Evolutionary conservation across 352 stramenopile genomes (phyloP).

Genomic region (Globisporangium nodosum): DNA sequence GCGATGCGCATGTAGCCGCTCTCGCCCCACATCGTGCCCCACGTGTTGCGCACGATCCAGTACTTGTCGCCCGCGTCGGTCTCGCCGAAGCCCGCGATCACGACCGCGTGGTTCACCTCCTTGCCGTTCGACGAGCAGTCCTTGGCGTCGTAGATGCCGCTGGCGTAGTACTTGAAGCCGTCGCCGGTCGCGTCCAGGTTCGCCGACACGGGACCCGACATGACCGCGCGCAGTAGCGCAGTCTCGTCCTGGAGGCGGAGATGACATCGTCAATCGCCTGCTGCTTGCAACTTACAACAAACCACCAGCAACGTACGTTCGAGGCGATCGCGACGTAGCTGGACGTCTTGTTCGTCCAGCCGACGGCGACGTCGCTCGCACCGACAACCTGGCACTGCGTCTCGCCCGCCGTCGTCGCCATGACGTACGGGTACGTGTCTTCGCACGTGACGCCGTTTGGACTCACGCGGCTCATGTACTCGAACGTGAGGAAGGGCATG

Average conservation of each 20-base stretch:
- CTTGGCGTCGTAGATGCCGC: constrained; percentile 80
- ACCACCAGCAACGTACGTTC: constrained; percentile 5
- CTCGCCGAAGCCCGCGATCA: constrained; percentile 81
- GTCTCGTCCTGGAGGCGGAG: constrained; percentile 30
- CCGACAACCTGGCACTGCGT: constrained; percentile 28
- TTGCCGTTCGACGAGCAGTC: constrained; percentile 72
- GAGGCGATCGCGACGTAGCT: constrained; percentile 49
- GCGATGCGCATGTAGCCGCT: constrained; percentile 77
- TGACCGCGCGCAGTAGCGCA: constrained; percentile 57
- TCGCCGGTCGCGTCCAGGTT: constrained; percentile 68
- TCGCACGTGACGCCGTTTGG: constrained; percentile 77
- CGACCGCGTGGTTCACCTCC: constrained; percentile 85
- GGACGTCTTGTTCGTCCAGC: constrained; percentile 37
- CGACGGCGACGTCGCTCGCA: constrained; percentile 34
- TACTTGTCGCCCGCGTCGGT: constrained; percentile 67
- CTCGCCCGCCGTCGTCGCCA: constrained; percentile 49
- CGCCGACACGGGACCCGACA: constrained; percentile 61
- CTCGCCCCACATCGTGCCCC: constrained; percentile 87
- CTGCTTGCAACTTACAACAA: not conserved
- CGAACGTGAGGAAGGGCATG: constrained; percentile 88
- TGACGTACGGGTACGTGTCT: constrained; percentile 65
- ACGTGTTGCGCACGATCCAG: constrained; percentile 89
- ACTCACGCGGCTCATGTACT: constrained; percentile 60
- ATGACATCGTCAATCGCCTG: not conserved
- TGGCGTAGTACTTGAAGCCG: constrained; percentile 82